Base-by-base conservation (phyloP, 148 eudicot genomes). In the Fagopyrum tataricum region DNA sequence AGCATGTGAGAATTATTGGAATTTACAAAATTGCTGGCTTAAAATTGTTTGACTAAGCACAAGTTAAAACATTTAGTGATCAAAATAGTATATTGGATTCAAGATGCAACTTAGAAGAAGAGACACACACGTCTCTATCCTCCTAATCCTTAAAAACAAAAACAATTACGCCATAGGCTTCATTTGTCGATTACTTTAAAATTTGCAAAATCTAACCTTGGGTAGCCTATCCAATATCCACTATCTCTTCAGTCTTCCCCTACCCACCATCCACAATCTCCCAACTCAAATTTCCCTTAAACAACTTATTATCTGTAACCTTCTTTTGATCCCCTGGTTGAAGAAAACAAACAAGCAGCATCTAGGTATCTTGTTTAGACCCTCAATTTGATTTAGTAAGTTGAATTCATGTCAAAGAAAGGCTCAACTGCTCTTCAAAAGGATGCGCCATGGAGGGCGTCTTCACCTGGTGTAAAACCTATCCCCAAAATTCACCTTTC, bases 381-480 rank as follows among this genome's bases (percentile, higher is more conserved):
- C 69, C n/a, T 64, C 20, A 64, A 64, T 64, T 64, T 64, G 43
- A 64, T 64, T 6, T 31, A 20, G 44, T 37, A 64, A 64, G 43
- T 64, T 39, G 18, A 17, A 21, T 6, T 69, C 13, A 90, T 89
- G 92, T 91, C 95, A 1, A 86, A 78, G 66, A 89, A 87, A 80
- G 80, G 79, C 72, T 85, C 81, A 70, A 80, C 75, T 12, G 76
- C 52, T 3, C 82, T 90, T 70, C 86, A 81, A 51, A 80, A 87
- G 51, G 96, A 90, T 67, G 96, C 77, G 17, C 97, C 97, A 2
- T 92, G 97, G 97, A 85, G 97, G 61, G 96, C 86, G 18, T n/a
- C 83, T 12, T 52, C 89, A 47, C 73, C 81, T 7, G 79, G 80
- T 26, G 79, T 71, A 18, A 93, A 81, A 64, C 93, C 98, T 70